Percentiles rank a stretch among this genome's conserved stretches.
These are phyloP conservation scores for Wickerhamiella infanticola DNA, from an alignment of 1,139 yeast genomes.

Conservation along the genomic window DNA sequence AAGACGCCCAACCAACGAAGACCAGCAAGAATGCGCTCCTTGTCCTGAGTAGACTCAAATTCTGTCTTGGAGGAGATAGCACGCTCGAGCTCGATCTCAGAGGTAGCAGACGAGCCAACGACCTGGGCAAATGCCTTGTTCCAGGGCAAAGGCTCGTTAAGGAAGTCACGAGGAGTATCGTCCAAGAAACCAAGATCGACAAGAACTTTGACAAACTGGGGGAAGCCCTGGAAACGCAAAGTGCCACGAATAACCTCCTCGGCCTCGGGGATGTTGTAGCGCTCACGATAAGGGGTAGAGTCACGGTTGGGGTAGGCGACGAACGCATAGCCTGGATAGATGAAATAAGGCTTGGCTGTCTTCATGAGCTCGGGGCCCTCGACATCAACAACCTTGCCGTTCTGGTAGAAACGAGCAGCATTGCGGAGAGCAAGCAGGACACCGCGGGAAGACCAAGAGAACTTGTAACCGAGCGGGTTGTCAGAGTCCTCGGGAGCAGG, in stretches of 20 bases:
- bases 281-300: slow-evolving; percentile 82
- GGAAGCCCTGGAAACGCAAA: slow-evolving; percentile 95
- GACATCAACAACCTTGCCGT: slow-evolving; percentile 68
- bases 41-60: slow-evolving; percentile 69
- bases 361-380: slow-evolving; percentile 88
- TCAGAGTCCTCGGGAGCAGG: slow-evolving; percentile 97
- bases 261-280: slow-evolving; percentile 92
- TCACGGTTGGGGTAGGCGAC: slow-evolving; percentile 98
- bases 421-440: slow-evolving; percentile 89
- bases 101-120: slow-evolving; percentile 55
- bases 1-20: slow-evolving; percentile 89
- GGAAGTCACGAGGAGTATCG: slow-evolving; percentile 51
- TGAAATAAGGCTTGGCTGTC: slow-evolving; percentile 85
- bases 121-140: slow-evolving; percentile 69
- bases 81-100: slow-evolving; percentile 57
- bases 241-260: slow-evolving; percentile 95
- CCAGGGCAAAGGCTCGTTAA: slow-evolving; percentile 56
- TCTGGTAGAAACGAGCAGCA: slow-evolving; percentile 75
- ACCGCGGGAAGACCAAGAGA: slow-evolving; percentile 98
- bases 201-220: slow-evolving; percentile 87
- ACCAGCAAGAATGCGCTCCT: slow-evolving; percentile 76
- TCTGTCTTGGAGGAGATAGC: slow-evolving; percentile 64
- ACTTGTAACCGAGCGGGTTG: slow-evolving; percentile 96
- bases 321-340: slow-evolving; percentile 89
- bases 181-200: slow-evolving; percentile 87